Percentiles rank a stretch among this genome's conserved stretches.
Evolutionary conservation across 805 yeast species (phyloP).

Genomic region (Grigorovia jiainica): DNA sequence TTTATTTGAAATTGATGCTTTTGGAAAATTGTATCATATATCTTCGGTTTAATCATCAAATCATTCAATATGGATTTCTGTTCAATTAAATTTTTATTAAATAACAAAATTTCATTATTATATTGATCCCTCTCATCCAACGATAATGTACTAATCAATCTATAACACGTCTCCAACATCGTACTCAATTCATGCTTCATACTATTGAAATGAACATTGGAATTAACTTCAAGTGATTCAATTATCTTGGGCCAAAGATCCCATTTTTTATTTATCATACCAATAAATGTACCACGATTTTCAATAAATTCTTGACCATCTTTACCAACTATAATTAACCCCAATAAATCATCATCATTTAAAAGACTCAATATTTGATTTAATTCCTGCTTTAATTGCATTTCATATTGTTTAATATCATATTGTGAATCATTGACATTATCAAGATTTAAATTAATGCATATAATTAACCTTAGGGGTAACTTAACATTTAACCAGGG

Average conservation of each 20-base stretch:
- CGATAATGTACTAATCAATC: conserved; percentile 9
- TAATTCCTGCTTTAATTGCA: conserved; percentile 20
- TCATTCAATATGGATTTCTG: neutral
- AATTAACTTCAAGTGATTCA: conserved; percentile 27
- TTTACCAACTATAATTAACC: conserved; percentile 40
- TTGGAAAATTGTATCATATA: conserved; percentile 1
- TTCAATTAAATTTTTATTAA: neutral
- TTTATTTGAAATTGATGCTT: conserved; percentile 1
- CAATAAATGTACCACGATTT: conserved; percentile 35
- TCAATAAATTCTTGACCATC: conserved; percentile 32
- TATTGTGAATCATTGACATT: conserved; percentile 15
- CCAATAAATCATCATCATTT: conserved; percentile 35
- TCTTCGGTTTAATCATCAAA: neutral
- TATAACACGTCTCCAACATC: conserved; percentile 19
- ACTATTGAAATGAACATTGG: conserved; percentile 11
- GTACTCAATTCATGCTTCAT: conserved; percentile 10
- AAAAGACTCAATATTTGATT: conserved; percentile 23
- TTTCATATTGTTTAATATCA: conserved; percentile 15
- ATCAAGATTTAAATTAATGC: conserved; percentile 29
- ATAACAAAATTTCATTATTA: conserved; percentile 1
- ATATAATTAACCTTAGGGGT: conserved; percentile 35
- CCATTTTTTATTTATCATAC: conserved; percentile 38
- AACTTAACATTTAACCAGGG: conserved; percentile 16
- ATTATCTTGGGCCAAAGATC: conserved; percentile 40
- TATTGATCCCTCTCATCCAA: neutral